phyloP scores from a whole-genome alignment of 148 eudicot genomes.

The Cornus controversa region DNA sequence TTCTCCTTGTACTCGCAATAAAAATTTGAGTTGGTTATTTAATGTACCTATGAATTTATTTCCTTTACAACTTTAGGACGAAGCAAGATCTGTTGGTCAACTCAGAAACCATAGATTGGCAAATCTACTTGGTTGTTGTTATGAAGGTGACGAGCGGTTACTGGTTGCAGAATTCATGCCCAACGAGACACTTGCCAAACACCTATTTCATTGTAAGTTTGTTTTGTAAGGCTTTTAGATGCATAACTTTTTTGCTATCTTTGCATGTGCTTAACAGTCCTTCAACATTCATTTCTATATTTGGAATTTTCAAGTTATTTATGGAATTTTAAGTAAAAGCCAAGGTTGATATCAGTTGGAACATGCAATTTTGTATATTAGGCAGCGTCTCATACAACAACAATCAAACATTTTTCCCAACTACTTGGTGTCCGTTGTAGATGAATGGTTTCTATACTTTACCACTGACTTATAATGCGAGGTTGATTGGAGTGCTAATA shows the following conservation, averaged over 20 bases:
- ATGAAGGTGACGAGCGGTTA: constrained; percentile 82
- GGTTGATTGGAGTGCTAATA: not conserved
- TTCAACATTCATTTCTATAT: not conserved
- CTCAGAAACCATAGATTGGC: constrained; percentile 74
- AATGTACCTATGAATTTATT: not conserved
- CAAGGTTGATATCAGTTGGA: not conserved
- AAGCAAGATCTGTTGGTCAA: constrained; percentile 91
- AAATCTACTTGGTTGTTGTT: constrained; percentile 89
- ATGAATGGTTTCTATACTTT: constrained; percentile 4
- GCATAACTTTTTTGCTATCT: not conserved
- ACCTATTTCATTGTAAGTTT: constrained; percentile 90
- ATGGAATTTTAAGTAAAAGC: not conserved
- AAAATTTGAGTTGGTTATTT: not conserved
- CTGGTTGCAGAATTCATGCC: constrained; percentile 99
- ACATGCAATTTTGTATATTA: not conserved
- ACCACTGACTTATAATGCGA: not conserved
- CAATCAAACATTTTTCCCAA: no score
- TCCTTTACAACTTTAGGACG: constrained; percentile 55
- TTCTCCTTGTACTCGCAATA: not conserved
- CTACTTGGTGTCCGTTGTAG: no score
- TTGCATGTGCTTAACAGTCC: not conserved
- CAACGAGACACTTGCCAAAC: constrained; percentile 89
- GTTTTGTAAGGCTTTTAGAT: not conserved
- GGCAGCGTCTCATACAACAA: no score
- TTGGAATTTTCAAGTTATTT: not conserved